Percentiles rank a stretch among this genome's conserved stretches.
Conservation (phyloP, 257 asterid genomes). For the Paraleonurus japonicus region DNA sequence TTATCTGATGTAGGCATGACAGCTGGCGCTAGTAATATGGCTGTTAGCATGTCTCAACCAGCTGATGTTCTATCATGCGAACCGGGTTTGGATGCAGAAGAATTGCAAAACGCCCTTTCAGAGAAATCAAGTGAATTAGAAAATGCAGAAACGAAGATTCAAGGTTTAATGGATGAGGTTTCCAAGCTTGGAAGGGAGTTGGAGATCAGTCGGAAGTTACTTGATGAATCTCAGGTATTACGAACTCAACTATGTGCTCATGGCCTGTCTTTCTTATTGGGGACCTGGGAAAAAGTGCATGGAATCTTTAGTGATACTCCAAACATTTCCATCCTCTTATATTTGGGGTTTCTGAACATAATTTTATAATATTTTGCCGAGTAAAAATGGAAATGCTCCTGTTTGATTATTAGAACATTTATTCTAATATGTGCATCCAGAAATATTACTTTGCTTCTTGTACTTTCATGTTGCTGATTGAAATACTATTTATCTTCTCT, state of each 20-base stretch:
- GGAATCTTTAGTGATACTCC: neutral
- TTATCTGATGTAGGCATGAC: conserved; percentile 45
- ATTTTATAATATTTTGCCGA: conserved; percentile 5
- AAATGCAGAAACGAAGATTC: conserved; percentile 60
- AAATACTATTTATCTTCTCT: too few relatives aligned
- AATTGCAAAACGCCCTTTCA: conserved; percentile 48
- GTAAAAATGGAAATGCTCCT: neutral
- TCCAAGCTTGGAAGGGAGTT: conserved; percentile 65
- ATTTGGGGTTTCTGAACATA: neutral
- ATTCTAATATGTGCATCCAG: neutral
- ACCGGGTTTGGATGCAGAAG: conserved; percentile 47
- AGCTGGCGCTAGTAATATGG: conserved; percentile 68
- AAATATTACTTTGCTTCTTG: conserved; percentile 3
- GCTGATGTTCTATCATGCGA: conserved; percentile 39
- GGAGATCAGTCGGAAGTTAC: conserved; percentile 76
- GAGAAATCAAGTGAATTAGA: conserved; percentile 64
- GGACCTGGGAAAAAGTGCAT: neutral
- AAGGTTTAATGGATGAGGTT: conserved; percentile 55
- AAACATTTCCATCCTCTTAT: neutral
- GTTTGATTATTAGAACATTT: neutral
- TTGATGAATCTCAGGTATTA: conserved; percentile 95
- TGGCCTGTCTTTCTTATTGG: conserved; percentile 4
- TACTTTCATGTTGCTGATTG: too few relatives aligned
- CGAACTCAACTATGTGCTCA: conserved; percentile 9
- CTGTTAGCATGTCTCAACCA: conserved; percentile 70